Percentiles rank a stretch among this genome's conserved stretches.
These are phyloP conservation scores for Candida golubevii DNA, from an alignment of 805 yeast species.

Conservation along the genomic window DNA sequence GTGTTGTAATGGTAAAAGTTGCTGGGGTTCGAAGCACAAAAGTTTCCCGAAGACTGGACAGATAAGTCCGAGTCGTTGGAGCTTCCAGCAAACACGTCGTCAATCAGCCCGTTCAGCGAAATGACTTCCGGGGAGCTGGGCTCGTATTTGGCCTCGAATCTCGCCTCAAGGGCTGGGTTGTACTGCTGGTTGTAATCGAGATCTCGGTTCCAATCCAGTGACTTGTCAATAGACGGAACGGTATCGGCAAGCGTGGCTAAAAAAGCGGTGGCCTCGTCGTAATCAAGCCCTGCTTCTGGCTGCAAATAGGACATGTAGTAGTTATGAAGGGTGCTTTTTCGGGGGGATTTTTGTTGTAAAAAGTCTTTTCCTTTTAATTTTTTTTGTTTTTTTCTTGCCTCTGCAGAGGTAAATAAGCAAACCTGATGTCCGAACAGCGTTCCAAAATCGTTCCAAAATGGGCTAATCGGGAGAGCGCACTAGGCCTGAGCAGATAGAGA, in stretches of 20 bases:
- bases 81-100: conserved; percentile 2
- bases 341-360: neutral
- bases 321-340: neutral
- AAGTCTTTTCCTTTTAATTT: neutral
- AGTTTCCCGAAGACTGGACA: too few species aligned
- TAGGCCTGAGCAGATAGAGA: too few species aligned
- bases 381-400: too few species aligned
- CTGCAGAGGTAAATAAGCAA: too few species aligned
- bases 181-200: conserved; percentile 4
- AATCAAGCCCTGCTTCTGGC: conserved; percentile 10
- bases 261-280: conserved; percentile 15
- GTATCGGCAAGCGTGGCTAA: conserved; percentile 12
- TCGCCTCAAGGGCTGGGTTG: conserved; percentile 1
- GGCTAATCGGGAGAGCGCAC: too few species aligned
- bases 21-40: too few species aligned
- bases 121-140: conserved; percentile 4
- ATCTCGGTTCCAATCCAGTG: conserved; percentile 8
- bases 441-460: too few species aligned
- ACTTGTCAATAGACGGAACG: conserved; percentile 11
- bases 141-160: conserved; percentile 5
- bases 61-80: conserved; percentile 1
- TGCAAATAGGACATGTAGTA: conserved; percentile 2
- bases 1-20: neutral
- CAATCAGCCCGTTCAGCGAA: conserved; percentile 4
- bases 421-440: too few species aligned